These are phyloP conservation scores for Cercospora brassicicola DNA, from an alignment of 2,329 filamentous ascomycete genomes.

Conservation along the genomic window DNA sequence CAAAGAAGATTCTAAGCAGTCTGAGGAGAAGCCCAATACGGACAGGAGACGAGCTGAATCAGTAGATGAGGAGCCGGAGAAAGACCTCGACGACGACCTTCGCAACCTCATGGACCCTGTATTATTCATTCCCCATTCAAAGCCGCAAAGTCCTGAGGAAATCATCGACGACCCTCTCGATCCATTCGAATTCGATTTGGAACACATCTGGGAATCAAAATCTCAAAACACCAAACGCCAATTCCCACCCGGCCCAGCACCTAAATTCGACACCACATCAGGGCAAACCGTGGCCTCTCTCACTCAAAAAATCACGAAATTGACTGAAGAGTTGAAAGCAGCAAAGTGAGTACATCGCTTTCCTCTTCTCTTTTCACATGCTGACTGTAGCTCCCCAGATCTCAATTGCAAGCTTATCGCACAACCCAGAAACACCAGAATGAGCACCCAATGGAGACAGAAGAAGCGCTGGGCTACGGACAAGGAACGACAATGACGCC, in stretches of 20 bases:
- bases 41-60: neutral
- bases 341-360: neutral
- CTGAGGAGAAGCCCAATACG: neutral
- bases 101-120: neutral
- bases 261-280: neutral
- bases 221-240: neutral
- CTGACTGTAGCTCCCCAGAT: neutral
- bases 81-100: neutral
- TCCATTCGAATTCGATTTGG: neutral
- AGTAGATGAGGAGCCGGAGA: neutral
- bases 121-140: neutral
- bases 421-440: neutral
- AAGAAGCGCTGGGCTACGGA: conserved; percentile 3
- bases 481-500: conserved; percentile 6
- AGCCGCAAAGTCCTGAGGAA: neutral
- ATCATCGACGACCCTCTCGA: neutral
- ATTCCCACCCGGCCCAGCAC: neutral
- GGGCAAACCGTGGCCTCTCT: neutral
- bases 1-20: neutral
- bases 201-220: neutral
- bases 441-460: conserved; percentile 2
- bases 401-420: neutral
- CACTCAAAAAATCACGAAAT: neutral
- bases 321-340: neutral
- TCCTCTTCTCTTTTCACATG: neutral